Evolutionary conservation across 331 rosid genomes (phyloP), one percentile per base, ranked within the genome.

Genomic region (Rhamnella rubrinervis): DNA sequence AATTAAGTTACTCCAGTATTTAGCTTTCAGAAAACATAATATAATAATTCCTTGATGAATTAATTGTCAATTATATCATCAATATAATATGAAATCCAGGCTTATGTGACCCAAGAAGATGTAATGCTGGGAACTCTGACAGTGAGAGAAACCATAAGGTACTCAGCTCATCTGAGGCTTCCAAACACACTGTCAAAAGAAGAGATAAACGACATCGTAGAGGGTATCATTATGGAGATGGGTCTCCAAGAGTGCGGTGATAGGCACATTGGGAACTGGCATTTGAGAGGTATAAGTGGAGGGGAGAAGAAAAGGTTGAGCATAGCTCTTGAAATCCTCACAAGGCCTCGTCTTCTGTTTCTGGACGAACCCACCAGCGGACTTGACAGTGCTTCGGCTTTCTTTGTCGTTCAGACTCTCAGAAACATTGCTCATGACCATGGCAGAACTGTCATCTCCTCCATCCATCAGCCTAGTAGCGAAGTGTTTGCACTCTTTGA

Each of bases 321-420:
- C 77, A 89, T 93, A 78, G 98, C 91, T 11, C 84, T 93, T 18
- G 97, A 93, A 78, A 91, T 91, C 67, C 95, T 93, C 6, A 91
- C 96, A 59, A 82, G 85, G 80, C 98, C 97, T 49, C 77, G 83
- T 37, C 88, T 93, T 20, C 62, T 93, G 85, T 91, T 91, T 67
- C 92, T 93, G 26, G 97, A 93, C 66, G 98, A 93, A 70, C 98
- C 98, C 2, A 93, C 98, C 20, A 91, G 95, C 70, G 98, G 98
- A 61, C 88, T 93, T 6, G 97, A 93, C 76, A 91, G 98, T 70
- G 98, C 96, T 28, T 79, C 98, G 0, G 95, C 98, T 1, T 93
- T 93, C 79, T 91, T 89, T 67, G 96, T 93, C 20, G 86, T 93
- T 78, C 97, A 91, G 66, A 85, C 96, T 55, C 97, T 91, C 25